Conservation (phyloP, 1,139 yeast genomes). For the Hansenula sp. region DNA sequence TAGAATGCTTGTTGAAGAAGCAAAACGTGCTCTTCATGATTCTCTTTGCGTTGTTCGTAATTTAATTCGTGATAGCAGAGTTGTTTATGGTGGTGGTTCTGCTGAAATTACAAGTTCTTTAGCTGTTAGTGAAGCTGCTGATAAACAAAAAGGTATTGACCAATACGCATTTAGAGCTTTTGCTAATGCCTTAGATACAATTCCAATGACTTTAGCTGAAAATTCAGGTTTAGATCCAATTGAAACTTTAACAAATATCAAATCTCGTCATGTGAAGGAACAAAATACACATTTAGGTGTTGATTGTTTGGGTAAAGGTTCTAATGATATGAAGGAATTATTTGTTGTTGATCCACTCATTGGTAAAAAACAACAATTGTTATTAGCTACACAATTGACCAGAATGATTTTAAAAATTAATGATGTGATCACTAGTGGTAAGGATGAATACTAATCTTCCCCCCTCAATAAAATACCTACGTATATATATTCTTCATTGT, state of each 20-base stretch:
- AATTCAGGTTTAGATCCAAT: constrained; percentile 95
- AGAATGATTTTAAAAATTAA: constrained; percentile 97
- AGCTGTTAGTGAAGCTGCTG: constrained; percentile 90
- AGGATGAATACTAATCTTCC: constrained; percentile 70
- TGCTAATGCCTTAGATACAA: constrained; percentile 82
- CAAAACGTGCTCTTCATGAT: constrained; percentile 93
- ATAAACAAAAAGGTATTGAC: constrained; percentile 88
- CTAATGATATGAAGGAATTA: constrained; percentile 86
- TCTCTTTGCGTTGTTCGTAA: constrained; percentile 97
- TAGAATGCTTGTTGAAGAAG: constrained; percentile 97
- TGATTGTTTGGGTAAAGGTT: constrained; percentile 86
- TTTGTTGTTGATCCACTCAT: constrained; percentile 96
- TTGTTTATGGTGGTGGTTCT: constrained; percentile 98
- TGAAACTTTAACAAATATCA: constrained; percentile 78
- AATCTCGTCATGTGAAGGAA: constrained; percentile 80
- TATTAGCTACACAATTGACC: constrained; percentile 93
- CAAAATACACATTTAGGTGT: constrained; percentile 75
- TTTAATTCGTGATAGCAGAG: constrained; percentile 84
- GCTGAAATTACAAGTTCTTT: constrained; percentile 92
- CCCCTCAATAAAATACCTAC: too few relatives aligned
- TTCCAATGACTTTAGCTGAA: constrained; percentile 94
- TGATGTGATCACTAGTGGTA: constrained; percentile 90
- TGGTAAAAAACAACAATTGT: constrained; percentile 93
- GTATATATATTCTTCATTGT: neutral
- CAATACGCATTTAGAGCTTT: constrained; percentile 98